Evolutionary conservation across 2,329 filamentous ascomycete species (phyloP).

Genomic region (Coniochaeta sp.): DNA sequence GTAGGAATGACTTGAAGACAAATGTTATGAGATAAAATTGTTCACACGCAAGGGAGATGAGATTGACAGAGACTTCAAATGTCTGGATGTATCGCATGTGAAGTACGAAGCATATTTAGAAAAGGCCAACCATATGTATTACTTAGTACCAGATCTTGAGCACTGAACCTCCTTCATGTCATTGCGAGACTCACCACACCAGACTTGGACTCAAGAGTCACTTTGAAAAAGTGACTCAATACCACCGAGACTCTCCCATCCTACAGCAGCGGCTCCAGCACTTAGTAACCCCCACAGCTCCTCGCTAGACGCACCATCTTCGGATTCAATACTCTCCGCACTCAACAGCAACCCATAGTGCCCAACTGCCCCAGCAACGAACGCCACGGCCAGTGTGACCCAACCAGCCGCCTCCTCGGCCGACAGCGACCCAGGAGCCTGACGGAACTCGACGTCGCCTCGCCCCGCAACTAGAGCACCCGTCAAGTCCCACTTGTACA

Average conservation of each 20-base stretch:
- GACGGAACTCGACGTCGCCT: conserved; percentile 29
- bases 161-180: no score
- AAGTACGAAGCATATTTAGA: no score
- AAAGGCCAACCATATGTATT: no score
- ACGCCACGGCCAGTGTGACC: conserved; percentile 22
- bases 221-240: not conserved
- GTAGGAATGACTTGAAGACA: no score
- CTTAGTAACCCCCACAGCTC: conserved; percentile 18
- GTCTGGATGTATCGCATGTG: not conserved
- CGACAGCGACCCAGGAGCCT: conserved; percentile 22
- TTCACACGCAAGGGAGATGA: no score
- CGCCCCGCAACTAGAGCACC: conserved; percentile 15
- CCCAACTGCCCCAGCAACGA: conserved; percentile 21
- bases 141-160: no score
- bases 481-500: conserved; percentile 31
- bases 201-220: not conserved
- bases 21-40: no score
- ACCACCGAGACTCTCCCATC: not conserved
- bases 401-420: conserved; percentile 23
- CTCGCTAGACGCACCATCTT: conserved; percentile 9
- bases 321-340: not conserved
- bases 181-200: not conserved
- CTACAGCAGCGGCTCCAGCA: not conserved
- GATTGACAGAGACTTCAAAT: no score
- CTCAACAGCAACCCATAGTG: conserved; percentile 5